Evolutionary conservation across 2,329 filamentous ascomycete species (phyloP), one percentile per base, ranked within the genome.

Genomic region (Gliomastix tumulicola): DNA sequence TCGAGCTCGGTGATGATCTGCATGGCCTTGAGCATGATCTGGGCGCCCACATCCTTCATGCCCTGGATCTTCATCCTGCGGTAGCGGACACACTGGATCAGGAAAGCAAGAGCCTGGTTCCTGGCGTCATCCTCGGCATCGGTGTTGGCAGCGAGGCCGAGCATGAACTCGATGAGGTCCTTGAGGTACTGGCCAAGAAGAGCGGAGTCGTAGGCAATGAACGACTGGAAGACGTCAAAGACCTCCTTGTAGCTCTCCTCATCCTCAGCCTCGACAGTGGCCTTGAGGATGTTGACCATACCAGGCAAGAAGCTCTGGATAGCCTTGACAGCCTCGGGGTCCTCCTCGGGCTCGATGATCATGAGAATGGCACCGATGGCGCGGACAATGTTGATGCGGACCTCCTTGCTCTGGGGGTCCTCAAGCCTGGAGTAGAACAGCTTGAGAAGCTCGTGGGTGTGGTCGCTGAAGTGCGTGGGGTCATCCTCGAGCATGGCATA

Each of bases 161-260:
- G 83, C 87, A 97, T 97, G 70, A 97, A 95, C 49, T 84, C 78
- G 42, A 96, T 74, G 8, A 98, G 75, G 51, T 96, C 88, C 56
- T 83, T 87, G 54, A 98, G 87, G 66, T 96, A 89, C 38, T 77
- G 72, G 46, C 82, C 84, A 36, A 97, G 69, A 35, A 97, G 76
- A 32, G 86, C 77, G 21, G 87, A 84, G 57, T 96, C 90, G 59
- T 88, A 95, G 45, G 84, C 85, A 37, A 98, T 76, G 51, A 96
- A 82, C 35, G 87, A 92, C 69, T 97, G 92, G 76, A 97, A 95
- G 47, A 95, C 88, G 58, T 97, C 92, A 50, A 97, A 98, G 19
- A 88, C 79, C 56, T 90, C 82, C 70, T 90, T 87, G 49, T 85
- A 82, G 57, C 84, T 83, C 56, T 95, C 89, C 50, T 96, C 89